A percentile compares a stretch with the other conserved stretches of the same genome.
Conservation (phyloP, 768 basidiomycete genomes). For the Tulasnella sp. region DNA sequence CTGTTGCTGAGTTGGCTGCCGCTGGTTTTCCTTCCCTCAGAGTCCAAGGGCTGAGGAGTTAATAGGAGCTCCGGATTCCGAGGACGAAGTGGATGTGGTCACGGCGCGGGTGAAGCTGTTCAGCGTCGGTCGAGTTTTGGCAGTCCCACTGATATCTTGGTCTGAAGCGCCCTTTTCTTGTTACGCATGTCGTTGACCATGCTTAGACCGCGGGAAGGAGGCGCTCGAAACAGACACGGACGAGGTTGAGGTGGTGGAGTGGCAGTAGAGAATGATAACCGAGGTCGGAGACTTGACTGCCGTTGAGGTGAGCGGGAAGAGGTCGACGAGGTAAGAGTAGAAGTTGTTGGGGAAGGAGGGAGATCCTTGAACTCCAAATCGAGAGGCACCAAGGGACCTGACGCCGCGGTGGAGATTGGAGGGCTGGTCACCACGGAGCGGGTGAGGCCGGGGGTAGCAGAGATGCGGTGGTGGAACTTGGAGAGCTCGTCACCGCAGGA, state of each 20-base stretch:
- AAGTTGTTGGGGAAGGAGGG: not conserved
- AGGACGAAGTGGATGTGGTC: constrained; percentile 3
- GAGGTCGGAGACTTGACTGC: not conserved
- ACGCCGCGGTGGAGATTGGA: not conserved
- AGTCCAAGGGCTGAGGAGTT: not conserved
- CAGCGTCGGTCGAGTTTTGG: constrained; percentile 11
- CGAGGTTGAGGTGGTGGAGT: constrained; percentile 3
- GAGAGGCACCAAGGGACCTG: not conserved
- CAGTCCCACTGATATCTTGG: constrained; percentile 20
- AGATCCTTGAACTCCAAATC: constrained; percentile 1
- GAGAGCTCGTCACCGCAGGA: not conserved
- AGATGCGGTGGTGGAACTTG: not conserved
- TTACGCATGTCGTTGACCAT: constrained; percentile 26
- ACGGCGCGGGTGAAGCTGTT: not conserved
- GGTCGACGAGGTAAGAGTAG: not conserved
- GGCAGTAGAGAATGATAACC: not conserved
- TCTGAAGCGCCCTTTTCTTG: constrained; percentile 20
- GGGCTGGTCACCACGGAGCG: not conserved
- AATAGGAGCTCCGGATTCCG: not conserved
- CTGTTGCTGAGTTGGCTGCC: not conserved
- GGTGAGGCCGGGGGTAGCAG: not conserved
- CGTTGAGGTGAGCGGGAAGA: not conserved
- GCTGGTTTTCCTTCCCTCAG: not conserved
- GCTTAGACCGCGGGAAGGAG: constrained; percentile 10
- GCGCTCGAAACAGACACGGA: not conserved